phyloP scores from a whole-genome alignment of 2,329 filamentous ascomycete genomes.

The Hymenoscyphus scutula region DNA sequence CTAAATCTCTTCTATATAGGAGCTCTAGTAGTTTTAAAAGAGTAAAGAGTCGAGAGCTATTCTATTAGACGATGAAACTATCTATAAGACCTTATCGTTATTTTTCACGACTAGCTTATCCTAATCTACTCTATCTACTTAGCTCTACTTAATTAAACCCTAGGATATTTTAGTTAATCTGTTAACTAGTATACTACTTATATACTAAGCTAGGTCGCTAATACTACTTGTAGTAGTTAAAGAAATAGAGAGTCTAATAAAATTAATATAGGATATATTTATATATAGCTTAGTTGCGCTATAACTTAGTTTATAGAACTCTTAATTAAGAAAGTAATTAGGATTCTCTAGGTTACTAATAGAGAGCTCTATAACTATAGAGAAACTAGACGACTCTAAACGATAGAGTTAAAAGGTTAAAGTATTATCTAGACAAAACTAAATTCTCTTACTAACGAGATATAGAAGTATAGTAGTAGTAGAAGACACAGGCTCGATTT shows the following conservation, averaged over 20 bases:
- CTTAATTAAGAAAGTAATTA: constrained; percentile 62
- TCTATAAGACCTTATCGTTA: constrained; percentile 38
- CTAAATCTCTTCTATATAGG: constrained; percentile 47
- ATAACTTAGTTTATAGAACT: constrained; percentile 67
- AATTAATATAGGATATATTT: constrained; percentile 74
- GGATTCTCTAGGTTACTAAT: constrained; percentile 62
- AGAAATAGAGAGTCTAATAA: constrained; percentile 62
- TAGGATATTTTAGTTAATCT: constrained; percentile 56
- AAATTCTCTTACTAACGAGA: constrained; percentile 69
- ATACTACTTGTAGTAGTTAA: constrained; percentile 46
- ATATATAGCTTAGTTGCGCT: constrained; percentile 60
- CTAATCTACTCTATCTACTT: constrained; percentile 58
- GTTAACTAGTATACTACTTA: constrained; percentile 54
- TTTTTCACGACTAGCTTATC: constrained; percentile 45
- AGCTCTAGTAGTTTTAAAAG: constrained; percentile 44
- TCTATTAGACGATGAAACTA: constrained; percentile 42
- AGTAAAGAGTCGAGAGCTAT: constrained; percentile 40
- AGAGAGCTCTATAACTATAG: constrained; percentile 72
- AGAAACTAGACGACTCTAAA: constrained; percentile 55
- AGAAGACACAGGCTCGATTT: constrained; percentile 62
- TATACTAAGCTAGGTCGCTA: constrained; percentile 42
- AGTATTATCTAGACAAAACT: constrained; percentile 60
- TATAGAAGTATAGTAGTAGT: constrained; percentile 64
- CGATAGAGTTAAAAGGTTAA: constrained; percentile 66
- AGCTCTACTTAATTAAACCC: constrained; percentile 53